A percentile compares a stretch with the other conserved stretches of the same genome.
phyloP scores from a whole-genome alignment of 1,284 basidiomycete species.

The Irpex lacteus region DNA sequence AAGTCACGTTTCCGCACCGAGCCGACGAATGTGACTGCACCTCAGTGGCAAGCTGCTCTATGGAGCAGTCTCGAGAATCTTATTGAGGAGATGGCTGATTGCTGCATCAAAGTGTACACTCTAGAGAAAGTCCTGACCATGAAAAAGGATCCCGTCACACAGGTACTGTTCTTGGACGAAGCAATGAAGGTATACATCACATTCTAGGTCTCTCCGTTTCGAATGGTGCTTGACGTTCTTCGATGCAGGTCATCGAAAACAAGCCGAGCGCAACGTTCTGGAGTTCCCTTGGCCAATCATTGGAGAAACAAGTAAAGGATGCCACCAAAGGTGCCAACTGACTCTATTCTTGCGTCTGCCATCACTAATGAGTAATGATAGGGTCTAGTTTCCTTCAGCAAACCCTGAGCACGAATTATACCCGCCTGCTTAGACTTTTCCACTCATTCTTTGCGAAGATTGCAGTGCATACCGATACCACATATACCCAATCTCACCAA shows the following conservation, averaged over 20 bases:
- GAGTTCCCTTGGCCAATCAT: constrained; percentile 75
- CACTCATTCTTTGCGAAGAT: constrained; percentile 97
- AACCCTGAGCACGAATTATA: constrained; percentile 83
- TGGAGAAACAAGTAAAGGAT: constrained; percentile 81
- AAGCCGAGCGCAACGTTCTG: constrained; percentile 92
- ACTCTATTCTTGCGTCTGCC: neutral
- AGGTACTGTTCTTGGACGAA: constrained; percentile 84
- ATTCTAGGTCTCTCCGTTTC: neutral
- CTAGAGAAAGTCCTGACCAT: constrained; percentile 90
- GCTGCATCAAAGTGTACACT: constrained; percentile 93
- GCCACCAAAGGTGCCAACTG: constrained; percentile 58
- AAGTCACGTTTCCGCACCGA: constrained; percentile 82
- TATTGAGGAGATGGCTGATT: constrained; percentile 86
- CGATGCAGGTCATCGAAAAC: constrained; percentile 67
- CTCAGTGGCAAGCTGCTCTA: constrained; percentile 78
- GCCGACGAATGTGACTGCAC: constrained; percentile 78
- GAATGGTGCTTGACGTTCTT: neutral
- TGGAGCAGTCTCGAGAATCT: constrained; percentile 84
- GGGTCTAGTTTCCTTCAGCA: constrained; percentile 85
- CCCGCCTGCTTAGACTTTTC: constrained; percentile 82
- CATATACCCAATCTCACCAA: constrained; percentile 81
- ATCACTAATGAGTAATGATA: constrained; percentile 26
- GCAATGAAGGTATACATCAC: constrained; percentile 71
- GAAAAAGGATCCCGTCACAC: constrained; percentile 80
- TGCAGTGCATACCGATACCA: constrained; percentile 89